Base-by-base conservation (phyloP, 768 basidiomycete genomes). In the Psilocybe sp. region DNA sequence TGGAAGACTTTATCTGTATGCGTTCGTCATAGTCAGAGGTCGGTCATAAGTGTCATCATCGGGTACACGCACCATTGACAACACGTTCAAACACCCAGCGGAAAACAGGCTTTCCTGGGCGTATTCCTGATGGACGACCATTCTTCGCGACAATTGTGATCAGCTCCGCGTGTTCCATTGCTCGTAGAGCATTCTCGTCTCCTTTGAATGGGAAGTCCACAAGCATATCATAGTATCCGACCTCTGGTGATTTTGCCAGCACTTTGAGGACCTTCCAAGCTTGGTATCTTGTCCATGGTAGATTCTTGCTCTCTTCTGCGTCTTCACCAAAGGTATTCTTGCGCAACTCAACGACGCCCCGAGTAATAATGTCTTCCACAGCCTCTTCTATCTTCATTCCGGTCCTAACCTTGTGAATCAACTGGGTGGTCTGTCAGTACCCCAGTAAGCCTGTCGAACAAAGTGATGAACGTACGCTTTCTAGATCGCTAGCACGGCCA, bases 261-360 rank as follows among this genome's bases (percentile, higher is more conserved):
- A 77, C 71, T 58, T 85, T 87, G 47, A 98, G 73, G 13, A 98
- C 72, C 15, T 74, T 77, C 92, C 94, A 98, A 0, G 82, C 93
- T 62, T 98, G 93, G 52, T 92, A 87, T 40, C 86, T 75, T 4
- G 84, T 77, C 97, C 97, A 99, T 0, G 82, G 74, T 35, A 96
- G 67, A 40, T 62, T 73, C 67, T 92, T 94, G 2, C 88, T 87
- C 60, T 97, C 95, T 47, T 96, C 92, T 1, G 75, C 67, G 61
- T 97, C 95, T 55, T 97, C 94, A 0, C 94, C 96, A 62, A 98
- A 99, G 0, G 90, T 90, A 41, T 80, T 87, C 76, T 98, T 98
- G 41, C 89, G 75, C 44, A 98, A 70, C 64, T 97, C 94, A 32
- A 82, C 77, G 9, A 93, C 82, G 32, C 85, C 86, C 13, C 90